These are phyloP conservation scores for Quambalaria eucalypti DNA, from an alignment of 1,284 basidiomycete species.

Conservation along the genomic window DNA sequence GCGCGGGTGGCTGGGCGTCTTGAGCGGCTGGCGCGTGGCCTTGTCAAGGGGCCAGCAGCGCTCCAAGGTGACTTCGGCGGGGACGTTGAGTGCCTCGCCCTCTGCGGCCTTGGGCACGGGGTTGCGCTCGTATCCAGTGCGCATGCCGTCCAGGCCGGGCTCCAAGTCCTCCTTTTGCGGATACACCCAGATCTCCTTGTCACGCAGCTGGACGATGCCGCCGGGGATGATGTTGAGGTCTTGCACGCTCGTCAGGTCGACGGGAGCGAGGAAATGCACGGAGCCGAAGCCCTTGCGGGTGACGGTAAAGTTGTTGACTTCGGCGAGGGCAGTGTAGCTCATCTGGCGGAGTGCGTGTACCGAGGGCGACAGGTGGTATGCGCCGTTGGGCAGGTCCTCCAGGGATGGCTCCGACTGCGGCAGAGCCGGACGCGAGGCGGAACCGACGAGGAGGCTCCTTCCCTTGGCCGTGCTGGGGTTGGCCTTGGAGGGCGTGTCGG, in stretches of 20 bases:
- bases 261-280: slow-evolving; percentile 73
- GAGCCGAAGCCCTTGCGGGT: slow-evolving; percentile 84
- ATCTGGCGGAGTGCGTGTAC: slow-evolving; percentile 29
- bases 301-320: slow-evolving; percentile 64
- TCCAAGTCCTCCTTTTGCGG: slow-evolving; percentile 57
- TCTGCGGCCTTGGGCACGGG: slow-evolving; percentile 54
- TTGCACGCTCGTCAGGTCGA: slow-evolving; percentile 78
- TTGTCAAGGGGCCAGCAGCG: slow-evolving; percentile 85
- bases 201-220: slow-evolving; percentile 77
- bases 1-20: slow-evolving; percentile 58
- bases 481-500: background rate
- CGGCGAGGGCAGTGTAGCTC: slow-evolving; percentile 56
- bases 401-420: background rate
- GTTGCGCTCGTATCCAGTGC: slow-evolving; percentile 31
- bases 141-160: slow-evolving; percentile 36
- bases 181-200: slow-evolving; percentile 86
- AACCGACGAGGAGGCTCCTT: background rate
- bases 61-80: slow-evolving; percentile 68
- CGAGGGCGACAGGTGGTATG: slow-evolving; percentile 36
- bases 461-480: background rate
- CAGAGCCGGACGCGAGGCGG: background rate
- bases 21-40: slow-evolving; percentile 80
- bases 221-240: slow-evolving; percentile 75
- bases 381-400: background rate
- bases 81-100: slow-evolving; percentile 81